Base-by-base conservation (phyloP, 2,329 filamentous ascomycete species). In the Emergomyces pasteurianus region DNA sequence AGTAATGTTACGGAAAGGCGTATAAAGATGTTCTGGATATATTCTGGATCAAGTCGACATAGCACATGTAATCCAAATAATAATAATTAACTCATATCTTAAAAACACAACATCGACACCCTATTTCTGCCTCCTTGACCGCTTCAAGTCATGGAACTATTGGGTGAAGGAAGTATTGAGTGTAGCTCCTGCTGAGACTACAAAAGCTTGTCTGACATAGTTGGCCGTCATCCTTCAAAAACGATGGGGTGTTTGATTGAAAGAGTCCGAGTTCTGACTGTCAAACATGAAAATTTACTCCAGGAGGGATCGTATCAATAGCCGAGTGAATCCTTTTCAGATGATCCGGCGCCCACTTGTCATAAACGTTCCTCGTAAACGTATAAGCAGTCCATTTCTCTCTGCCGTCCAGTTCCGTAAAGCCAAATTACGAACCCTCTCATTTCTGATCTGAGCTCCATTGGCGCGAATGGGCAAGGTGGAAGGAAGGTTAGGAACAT, bases 351-450 rank as follows among this genome's bases (percentile, higher is more conserved):
- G 72, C 68, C 73, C 71, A 77, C 3, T 34, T 64, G 43, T 73
- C 63, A 61, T 76, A 77, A 43, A 77, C 63, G 54, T 70, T 75
- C 61, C 66, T 73, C 1, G 67, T 70, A 60, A 76, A 75, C 14
- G 65, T 69, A 65, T 76, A 74, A 12, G 70, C 64, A 1, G 66
- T 71, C 73, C 72, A 76, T 61, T 68, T 75, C 0, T 75, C 70
- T 61, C 63, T 72, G 1, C 72, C 70, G 21, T 73, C 67, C 0
- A 68, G 58, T 34, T 5, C 65, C 0, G 68, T 71, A 57, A 78
- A 74, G 61, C 57, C 21, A 60, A 76, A 77, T 31, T 31, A 31
- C 31, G 31, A 31, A 31, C 31, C 31, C 31, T 31, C 31, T 31
- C 31, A 31, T 31, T 7, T 31, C 31, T 31, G 31, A 31, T 31